Conservation (phyloP, 495 filamentous ascomycete species). For the Aspergillus ostianus region DNA sequence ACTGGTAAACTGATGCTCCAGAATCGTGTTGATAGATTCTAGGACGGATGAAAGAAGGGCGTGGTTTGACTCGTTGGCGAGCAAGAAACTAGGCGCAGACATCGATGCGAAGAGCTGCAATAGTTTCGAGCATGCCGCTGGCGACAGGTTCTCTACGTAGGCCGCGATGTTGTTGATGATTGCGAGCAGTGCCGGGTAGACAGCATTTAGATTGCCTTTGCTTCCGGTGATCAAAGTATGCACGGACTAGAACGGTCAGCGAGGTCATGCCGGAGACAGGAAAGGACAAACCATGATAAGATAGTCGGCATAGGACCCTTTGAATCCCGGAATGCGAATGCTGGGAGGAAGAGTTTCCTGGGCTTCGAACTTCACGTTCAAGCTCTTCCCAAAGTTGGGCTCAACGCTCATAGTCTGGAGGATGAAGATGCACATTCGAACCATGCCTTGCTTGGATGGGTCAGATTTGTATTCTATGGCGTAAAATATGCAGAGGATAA, state of each 20-base stretch:
- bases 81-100: conserved; percentile 91
- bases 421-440: conserved; percentile 95
- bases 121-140: conserved; percentile 74
- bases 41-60: conserved; percentile 75
- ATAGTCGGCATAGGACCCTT: conserved; percentile 90
- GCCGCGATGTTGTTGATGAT: conserved; percentile 91
- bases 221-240: conserved; percentile 88
- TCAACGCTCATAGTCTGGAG: conserved; percentile 94
- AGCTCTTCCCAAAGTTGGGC: conserved; percentile 81
- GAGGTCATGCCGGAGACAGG: not conserved
- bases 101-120: conserved; percentile 89
- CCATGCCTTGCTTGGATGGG: conserved; percentile 83
- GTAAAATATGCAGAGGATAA: conserved; percentile 89
- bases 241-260: conserved; percentile 68
- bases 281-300: conserved; percentile 65
- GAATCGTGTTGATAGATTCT: conserved; percentile 85
- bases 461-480: conserved; percentile 84
- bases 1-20: conserved; percentile 92
- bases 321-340: conserved; percentile 79
- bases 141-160: conserved; percentile 72
- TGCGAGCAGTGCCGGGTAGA: conserved; percentile 89
- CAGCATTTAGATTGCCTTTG: conserved; percentile 85
- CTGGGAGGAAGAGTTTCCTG: conserved; percentile 83
- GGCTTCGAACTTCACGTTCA: conserved; percentile 85
- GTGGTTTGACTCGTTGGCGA: conserved; percentile 94